Base-by-base conservation (phyloP, 2,329 filamentous ascomycete species). In the Dothistroma pini region DNA sequence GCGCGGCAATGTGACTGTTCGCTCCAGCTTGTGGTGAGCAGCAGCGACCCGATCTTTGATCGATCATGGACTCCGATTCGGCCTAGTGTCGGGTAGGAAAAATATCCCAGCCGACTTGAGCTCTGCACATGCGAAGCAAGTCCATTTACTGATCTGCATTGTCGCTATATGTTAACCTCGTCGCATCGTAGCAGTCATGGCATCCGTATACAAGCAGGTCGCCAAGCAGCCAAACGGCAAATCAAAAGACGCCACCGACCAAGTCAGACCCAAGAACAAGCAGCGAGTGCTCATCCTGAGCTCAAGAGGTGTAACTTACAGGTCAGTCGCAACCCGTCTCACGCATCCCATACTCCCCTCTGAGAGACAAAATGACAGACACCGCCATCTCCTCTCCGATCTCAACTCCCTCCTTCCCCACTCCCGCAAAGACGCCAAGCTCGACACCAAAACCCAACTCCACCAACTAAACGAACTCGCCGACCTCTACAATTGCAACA, bases 311-410 rank as follows among this genome's bases (percentile, higher is more conserved):
- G 91, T 97, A 57, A 96, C 93, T 35, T 92, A 90, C 77, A 85
- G 89, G 89, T 92, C 64, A 35, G 53, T 41, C 7, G 19, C 51
- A 53, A 21, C 19, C 31, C 54, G 16, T 8, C 22, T 47, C 47
- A n/a, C 21, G 21, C 47, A 8, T 21, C n/a, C 3, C 2, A 35
- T 16, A 14, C 0, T 14, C n/a, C 2, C 25, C 19, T n/a, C 52
- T 52, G 51, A 62, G 47, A 62, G 34, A n/a, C 10, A 11, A 34
- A 19, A 35, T 47, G 62, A 44, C 69, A 96, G 93, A 76, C 95
- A 97, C 77, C 89, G 95, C 49, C 95, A 99, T 79, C 83, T 99
- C 49, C 84, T 99, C 64, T 90, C 93, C 72, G 95, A 99, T 73
- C 83, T 99, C 53, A 86, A 91, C 60, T 84, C 89, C 32, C 87